A percentile compares a stretch with the other conserved stretches of the same genome.
Conservation (phyloP, 257 asterid species). For the Nicotiana knightiana region DNA sequence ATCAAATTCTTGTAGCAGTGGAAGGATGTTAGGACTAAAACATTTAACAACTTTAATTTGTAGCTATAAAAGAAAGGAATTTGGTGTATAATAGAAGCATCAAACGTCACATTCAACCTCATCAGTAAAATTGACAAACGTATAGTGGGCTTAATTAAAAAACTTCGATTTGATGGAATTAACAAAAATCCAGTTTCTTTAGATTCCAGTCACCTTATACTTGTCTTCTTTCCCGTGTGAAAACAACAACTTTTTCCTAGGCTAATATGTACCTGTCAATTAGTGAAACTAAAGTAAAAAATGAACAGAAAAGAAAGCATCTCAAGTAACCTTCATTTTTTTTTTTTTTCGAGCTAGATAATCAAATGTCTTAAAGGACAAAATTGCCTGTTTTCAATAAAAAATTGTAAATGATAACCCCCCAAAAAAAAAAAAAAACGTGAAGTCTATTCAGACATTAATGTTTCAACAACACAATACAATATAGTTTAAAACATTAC, state of each 20-base stretch:
- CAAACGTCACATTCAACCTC: slow-evolving; percentile 32
- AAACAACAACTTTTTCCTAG: neutral
- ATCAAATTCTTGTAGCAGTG: neutral
- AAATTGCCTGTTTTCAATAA: too few species aligned
- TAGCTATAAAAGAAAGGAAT: neutral
- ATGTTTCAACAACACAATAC: too few species aligned
- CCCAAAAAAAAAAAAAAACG: too few species aligned
- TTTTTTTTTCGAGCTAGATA: neutral
- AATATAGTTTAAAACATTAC: too few species aligned
- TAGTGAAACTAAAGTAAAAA: neutral
- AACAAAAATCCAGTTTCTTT: neutral
- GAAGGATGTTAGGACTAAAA: slow-evolving; percentile 14
- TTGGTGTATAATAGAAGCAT: neutral
- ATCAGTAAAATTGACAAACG: slow-evolving; percentile 15
- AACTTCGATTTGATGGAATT: slow-evolving; percentile 9
- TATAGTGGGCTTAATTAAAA: slow-evolving; percentile 11
- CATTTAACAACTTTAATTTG: neutral
- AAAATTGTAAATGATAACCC: too few species aligned
- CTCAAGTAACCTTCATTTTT: neutral
- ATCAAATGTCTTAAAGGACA: too few species aligned
- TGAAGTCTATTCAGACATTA: too few species aligned
- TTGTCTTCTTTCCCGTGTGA: slow-evolving; percentile 17
- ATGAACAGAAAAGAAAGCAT: neutral
- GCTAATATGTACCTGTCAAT: neutral
- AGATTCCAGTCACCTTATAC: slow-evolving; percentile 21